Evolutionary conservation across 1,139 yeast genomes (phyloP).

Genomic region (Pichia sp.): DNA sequence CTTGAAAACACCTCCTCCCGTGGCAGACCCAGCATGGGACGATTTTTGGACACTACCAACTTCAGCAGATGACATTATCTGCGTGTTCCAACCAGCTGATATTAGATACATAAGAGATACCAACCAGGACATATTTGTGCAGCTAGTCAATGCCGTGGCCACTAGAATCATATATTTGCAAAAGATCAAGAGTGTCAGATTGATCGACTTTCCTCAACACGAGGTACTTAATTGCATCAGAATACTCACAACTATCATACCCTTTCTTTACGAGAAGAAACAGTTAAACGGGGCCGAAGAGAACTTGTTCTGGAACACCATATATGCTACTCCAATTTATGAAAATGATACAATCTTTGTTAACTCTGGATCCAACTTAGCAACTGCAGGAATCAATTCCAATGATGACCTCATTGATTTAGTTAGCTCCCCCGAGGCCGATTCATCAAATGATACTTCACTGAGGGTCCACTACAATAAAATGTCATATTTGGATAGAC

Average conservation of each 20-base stretch:
- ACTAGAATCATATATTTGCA: slow-evolving; percentile 28
- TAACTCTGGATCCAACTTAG: too few relatives aligned
- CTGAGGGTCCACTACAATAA: slow-evolving; percentile 21
- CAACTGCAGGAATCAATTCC: slow-evolving; percentile 1
- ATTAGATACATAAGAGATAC: slow-evolving; percentile 52
- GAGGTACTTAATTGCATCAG: slow-evolving; percentile 54
- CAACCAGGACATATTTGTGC: slow-evolving; percentile 47
- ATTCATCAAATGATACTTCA: slow-evolving; percentile 6
- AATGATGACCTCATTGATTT: slow-evolving; percentile 6
- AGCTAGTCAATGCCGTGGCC: slow-evolving; percentile 40
- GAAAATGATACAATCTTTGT: not conserved
- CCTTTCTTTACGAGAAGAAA: slow-evolving; percentile 54
- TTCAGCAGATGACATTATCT: slow-evolving; percentile 48
- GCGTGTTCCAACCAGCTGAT: slow-evolving; percentile 49
- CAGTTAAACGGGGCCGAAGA: slow-evolving; percentile 31
- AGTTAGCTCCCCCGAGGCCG: too few relatives aligned
- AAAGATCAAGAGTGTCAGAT: slow-evolving; percentile 7
- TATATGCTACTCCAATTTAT: slow-evolving; percentile 3
- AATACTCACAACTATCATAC: slow-evolving; percentile 57
- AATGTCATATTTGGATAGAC: slow-evolving; percentile 18
- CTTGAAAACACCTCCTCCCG: too few relatives aligned
- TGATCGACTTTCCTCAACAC: slow-evolving; percentile 12
- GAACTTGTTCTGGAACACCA: slow-evolving; percentile 37
- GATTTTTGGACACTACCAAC: slow-evolving; percentile 40
- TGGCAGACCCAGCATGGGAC: too few relatives aligned